A percentile compares a stretch with the other conserved stretches of the same genome.
phyloP scores from a whole-genome alignment of 1,284 basidiomycete genomes.

The Ceratobasidium sp. region DNA sequence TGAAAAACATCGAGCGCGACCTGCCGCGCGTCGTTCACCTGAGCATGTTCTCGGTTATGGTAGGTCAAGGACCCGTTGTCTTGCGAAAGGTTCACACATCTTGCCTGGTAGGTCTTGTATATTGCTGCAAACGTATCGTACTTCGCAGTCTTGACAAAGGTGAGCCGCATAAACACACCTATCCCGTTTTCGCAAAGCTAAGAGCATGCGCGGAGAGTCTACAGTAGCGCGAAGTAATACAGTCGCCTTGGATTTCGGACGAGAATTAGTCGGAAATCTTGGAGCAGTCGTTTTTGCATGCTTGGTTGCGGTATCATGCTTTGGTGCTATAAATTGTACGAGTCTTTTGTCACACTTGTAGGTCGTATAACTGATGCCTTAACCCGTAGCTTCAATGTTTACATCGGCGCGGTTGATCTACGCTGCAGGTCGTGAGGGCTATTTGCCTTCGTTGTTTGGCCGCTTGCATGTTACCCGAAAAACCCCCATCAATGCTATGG shows the following conservation, averaged over 20 bases:
- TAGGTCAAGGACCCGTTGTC: conserved; percentile 58
- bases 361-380: neutral
- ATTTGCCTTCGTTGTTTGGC: conserved; percentile 86
- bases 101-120: conserved; percentile 71
- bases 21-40: conserved; percentile 90
- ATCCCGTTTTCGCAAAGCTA: neutral
- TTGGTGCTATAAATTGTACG: conserved; percentile 88
- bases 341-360: neutral
- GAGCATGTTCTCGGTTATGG: conserved; percentile 84
- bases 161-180: conserved; percentile 64
- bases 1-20: conserved; percentile 85
- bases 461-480: conserved; percentile 76
- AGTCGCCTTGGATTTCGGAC: conserved; percentile 94
- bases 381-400: conserved; percentile 74
- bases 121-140: conserved; percentile 89
- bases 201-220: conserved; percentile 57
- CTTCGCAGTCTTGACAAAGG: conserved; percentile 91
- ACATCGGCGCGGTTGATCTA: conserved; percentile 88
- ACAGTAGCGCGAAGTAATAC: conserved; percentile 87
- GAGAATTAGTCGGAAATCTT: conserved; percentile 83
- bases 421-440: conserved; percentile 89
- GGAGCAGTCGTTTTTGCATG: conserved; percentile 90
- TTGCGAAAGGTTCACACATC: conserved; percentile 38
- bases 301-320: conserved; percentile 94
- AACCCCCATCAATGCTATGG: conserved; percentile 89